These are phyloP conservation scores for Acanthamoeba divionensis DNA, from an alignment of 208 protist species.

Conservation along the genomic window DNA sequence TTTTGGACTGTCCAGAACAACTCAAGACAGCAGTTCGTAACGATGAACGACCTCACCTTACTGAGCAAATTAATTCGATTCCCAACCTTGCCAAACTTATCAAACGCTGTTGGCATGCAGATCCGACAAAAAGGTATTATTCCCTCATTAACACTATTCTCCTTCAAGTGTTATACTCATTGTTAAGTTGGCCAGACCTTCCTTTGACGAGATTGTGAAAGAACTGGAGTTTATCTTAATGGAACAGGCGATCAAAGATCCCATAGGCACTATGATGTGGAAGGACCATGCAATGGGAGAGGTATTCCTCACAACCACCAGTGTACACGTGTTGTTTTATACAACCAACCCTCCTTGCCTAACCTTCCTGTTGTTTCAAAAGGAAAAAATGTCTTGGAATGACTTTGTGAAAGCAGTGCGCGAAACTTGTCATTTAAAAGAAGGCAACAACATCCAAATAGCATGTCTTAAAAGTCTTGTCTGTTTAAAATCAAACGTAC, in stretches of 20 bases:
- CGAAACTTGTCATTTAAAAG: neutral
- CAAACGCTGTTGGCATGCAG: neutral
- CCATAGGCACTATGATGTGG: neutral
- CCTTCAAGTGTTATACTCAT: no score
- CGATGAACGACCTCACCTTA: neutral
- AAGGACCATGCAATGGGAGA: neutral
- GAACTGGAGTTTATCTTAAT: constrained; percentile 40
- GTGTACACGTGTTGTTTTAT: neutral
- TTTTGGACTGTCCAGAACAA: neutral
- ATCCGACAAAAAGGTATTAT: neutral
- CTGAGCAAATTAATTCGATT: constrained; percentile 1
- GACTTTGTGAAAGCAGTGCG: neutral
- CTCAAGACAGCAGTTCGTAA: constrained; percentile 1
- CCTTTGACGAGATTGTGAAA: constrained; percentile 34
- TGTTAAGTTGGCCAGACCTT: no score
- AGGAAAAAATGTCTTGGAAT: constrained; percentile 18
- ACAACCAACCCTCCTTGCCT: no score
- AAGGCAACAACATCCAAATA: neutral
- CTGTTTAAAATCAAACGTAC: no score
- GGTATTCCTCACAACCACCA: neutral
- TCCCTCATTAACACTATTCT: no score
- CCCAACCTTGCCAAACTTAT: neutral
- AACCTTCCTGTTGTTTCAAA: neutral
- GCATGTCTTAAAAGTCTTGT: constrained; percentile 1
- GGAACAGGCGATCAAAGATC: neutral